Evolutionary conservation across 805 yeast genomes (phyloP), one percentile per base, ranked within the genome.

Genomic region (Nakazawaea laoshanensis): DNA sequence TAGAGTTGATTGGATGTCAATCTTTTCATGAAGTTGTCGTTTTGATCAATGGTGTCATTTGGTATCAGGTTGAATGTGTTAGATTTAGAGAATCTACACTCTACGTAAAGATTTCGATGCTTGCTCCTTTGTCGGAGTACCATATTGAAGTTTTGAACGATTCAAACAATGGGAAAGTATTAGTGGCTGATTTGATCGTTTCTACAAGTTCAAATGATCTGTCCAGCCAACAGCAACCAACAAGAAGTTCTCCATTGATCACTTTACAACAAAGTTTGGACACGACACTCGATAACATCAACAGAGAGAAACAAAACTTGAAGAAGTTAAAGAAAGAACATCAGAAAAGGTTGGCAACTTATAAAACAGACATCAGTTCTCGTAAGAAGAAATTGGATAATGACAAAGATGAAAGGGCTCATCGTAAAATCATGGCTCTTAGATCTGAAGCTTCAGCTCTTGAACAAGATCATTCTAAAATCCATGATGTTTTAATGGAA

Each of bases 251-350:
- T 2, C 86, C 88, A 1, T 55, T 78, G 28, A 63, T 73, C 1
- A 79, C 87, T 2, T 55, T 79, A 24, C 73, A 77, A 42, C 78
- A 74, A 43, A 74, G 82, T 14, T 69, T 78, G 22, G 63, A 74
- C 21, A 75, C 85, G 0, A 76, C 85, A 0, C 72, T 74, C 41
- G 70, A 71, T 16, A 71, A 72, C 24, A 58, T 78, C 27, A 63
- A 66, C 5, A 71, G 74, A 30, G 84, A 76, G 42, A 69, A 70
- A 44, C 46, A 58, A n/a, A 70, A 68, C 36, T 45, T 77, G 43
- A 77, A 75, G 49, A 72, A 73, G 34, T 50, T 67, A 30, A 69
- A 72, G 42, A 69, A 69, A 30, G 86, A 78, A 37, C 64, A 74
- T 45, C 59, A 70, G 33, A 77, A 77, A 43, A 65, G 67, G 34